phyloP scores from a whole-genome alignment of 495 filamentous ascomycete genomes.

The Aspergillus indologenus region DNA sequence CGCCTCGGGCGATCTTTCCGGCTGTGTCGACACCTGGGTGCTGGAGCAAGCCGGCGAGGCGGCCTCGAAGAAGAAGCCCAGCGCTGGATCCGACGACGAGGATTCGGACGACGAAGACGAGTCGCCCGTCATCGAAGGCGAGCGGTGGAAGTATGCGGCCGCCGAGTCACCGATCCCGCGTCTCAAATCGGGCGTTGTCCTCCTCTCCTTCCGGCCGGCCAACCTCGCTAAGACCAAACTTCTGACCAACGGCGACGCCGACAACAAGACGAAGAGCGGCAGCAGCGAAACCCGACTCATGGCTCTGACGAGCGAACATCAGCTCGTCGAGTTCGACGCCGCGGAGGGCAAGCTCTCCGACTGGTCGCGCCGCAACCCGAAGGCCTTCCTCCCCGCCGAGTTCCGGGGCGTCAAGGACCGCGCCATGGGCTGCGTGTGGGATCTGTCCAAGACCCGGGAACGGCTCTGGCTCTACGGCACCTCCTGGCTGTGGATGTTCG shows the following conservation, averaged over 20 bases:
- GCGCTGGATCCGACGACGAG: constrained; percentile 47
- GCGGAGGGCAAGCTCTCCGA: constrained; percentile 68
- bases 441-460: constrained; percentile 52
- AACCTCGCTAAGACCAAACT: constrained; percentile 26
- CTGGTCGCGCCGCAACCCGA: constrained; percentile 84
- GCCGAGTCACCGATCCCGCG: constrained; percentile 71
- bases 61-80: constrained; percentile 24
- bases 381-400: constrained; percentile 65
- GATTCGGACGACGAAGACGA: constrained; percentile 51
- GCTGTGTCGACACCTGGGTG: constrained; percentile 83
- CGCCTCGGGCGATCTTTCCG: constrained; percentile 74
- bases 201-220: constrained; percentile 71
- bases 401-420: constrained; percentile 70
- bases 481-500: constrained; percentile 90
- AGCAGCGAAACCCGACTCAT: constrained; percentile 60
- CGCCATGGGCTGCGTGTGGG: constrained; percentile 83
- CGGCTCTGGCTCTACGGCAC: constrained; percentile 84
- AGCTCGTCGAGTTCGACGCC: constrained; percentile 74
- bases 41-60: constrained; percentile 54
- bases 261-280: constrained; percentile 13
- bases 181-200: constrained; percentile 62
- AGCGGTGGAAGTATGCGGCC: constrained; percentile 66
- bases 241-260: constrained; percentile 36
- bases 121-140: constrained; percentile 39
- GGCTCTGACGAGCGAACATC: constrained; percentile 69